phyloP scores from a whole-genome alignment of 1,284 basidiomycete species.

The Ustilago lituana region DNA sequence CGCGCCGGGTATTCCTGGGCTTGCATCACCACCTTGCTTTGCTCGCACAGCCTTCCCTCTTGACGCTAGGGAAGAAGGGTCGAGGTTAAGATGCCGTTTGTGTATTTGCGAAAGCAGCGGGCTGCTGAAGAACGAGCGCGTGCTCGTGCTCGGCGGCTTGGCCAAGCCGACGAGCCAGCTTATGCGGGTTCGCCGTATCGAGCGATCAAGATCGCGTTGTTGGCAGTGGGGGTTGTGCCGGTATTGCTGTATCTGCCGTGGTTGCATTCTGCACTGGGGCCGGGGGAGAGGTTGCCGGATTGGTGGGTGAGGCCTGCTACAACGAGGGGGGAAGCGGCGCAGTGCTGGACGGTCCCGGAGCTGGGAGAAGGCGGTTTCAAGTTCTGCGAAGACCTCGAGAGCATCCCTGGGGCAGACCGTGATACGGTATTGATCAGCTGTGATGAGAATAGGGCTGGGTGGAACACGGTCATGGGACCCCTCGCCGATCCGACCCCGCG shows the following conservation, averaged over 20 bases:
- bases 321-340: neutral
- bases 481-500: slow-evolving; percentile 6
- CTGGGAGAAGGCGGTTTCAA: neutral
- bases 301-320: slow-evolving; percentile 19
- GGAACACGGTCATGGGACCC: slow-evolving; percentile 53
- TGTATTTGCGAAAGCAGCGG: slow-evolving; percentile 18
- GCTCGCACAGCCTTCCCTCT: too few species aligned
- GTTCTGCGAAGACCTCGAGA: slow-evolving; percentile 45
- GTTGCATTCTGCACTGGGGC: slow-evolving; percentile 23
- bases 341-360: slow-evolving; percentile 5
- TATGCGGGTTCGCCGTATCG: neutral
- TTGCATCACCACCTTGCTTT: slow-evolving; percentile 1
- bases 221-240: slow-evolving; percentile 15
- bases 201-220: slow-evolving; percentile 9
- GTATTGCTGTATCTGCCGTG: slow-evolving; percentile 21
- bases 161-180: neutral
- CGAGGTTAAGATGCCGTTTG: slow-evolving; percentile 27
- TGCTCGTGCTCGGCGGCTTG: neutral
- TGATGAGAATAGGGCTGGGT: slow-evolving; percentile 24
- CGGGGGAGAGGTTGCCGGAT: slow-evolving; percentile 14
- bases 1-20: too few species aligned
- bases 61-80: too few species aligned
- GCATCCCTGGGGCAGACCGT: slow-evolving; percentile 5
- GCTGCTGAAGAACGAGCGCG: neutral
- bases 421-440: slow-evolving; percentile 35